Base-by-base conservation (phyloP, 805 yeast genomes). In the Priceomyces fermenticarens region DNA sequence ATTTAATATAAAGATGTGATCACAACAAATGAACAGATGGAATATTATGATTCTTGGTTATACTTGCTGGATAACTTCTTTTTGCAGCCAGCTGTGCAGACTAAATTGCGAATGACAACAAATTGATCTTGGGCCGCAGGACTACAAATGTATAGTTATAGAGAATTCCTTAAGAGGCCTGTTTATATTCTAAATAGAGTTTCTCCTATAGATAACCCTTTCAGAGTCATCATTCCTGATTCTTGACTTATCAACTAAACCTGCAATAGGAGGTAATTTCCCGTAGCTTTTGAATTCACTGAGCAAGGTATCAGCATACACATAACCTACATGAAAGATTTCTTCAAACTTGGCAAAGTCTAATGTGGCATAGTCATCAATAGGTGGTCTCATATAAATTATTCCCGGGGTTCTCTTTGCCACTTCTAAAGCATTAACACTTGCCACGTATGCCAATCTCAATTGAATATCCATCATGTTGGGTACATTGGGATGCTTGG, bases 391-490 rank as follows among this genome's bases (percentile, higher is more conserved):
- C 49, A 89, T 68, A 56, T 91, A 91, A 6, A 86, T 68, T 10
- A 93, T 91, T 0, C 96, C 96, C 0, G 88, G 85, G 0, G 89
- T 83, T 23, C 60, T 69, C 57, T 91, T 93, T 2, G 97, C 97
- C 43, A 76, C 73, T 53, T 91, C 97, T 36, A 93, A 67, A 0
- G 97, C 97, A 63, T 87, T 86, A 1, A 91, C 99, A 38, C 96
- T 87, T 0, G 97, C 87, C 30, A 91, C 99, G 59, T 93, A 91
- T 0, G 97, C 96, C 45, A 91, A 68, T 42, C 98, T 72, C 68
- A 88, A 76, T 65, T 91, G 99, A 44, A 91, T 88, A 57, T 91
- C 99, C 49, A 96, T 88, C 86, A 93, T 81, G 40, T 85, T 86
- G 3, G 99, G 99, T 4, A 88, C 86, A 58, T 85, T 84, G 3